Evolutionary conservation across 495 filamentous ascomycete species (phyloP), one percentile per base, ranked within the genome.

Genomic region (Neurospora africana): DNA sequence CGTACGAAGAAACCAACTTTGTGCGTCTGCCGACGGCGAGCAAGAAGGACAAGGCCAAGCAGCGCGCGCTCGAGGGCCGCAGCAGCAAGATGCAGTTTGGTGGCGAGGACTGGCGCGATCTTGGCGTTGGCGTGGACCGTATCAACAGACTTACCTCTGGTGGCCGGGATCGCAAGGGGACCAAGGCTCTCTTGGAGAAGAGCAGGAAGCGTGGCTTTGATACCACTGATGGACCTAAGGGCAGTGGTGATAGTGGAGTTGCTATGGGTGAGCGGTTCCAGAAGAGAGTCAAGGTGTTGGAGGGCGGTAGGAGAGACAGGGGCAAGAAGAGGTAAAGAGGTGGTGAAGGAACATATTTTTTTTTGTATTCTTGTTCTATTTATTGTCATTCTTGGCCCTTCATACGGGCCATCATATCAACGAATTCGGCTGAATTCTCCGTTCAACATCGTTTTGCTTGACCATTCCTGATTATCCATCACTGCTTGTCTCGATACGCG

Each of bases 1-100:
- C 89, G 35, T 97, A 95, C 80, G 94, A 97, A 83, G 94, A 97
- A 83, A 85, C 82, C 72, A 95, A 97, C 82, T 93, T 96, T 77
- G 87, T 93, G 27, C 87, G 94, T 70, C 84, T 98, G 76, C 93
- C 93, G 21, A 90, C 89, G 79, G 87, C 90, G 76, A 91, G 89
- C 79, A 95, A 94, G 86, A 93, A 92, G 83, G 91, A 95, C 27
- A 78, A 82, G 41, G 83, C 84, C 15, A 86, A 88, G 74, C 83
- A 83, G 43, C 80, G 80, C 27, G 83, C 83, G 73, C 76, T 72
- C 35, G 84, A 83, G 65, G 79, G 79, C 17, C 78, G 83, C 72
- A 80, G 77, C 70, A 73, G 43, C 19, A 81, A 80, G 72, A 85
- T 83, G 87, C 86, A 75, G 70, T 95, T 90, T 81, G 93, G 92